Base-by-base conservation (phyloP, 2,329 filamentous ascomycete species). In the Thelonectria blattea region DNA sequence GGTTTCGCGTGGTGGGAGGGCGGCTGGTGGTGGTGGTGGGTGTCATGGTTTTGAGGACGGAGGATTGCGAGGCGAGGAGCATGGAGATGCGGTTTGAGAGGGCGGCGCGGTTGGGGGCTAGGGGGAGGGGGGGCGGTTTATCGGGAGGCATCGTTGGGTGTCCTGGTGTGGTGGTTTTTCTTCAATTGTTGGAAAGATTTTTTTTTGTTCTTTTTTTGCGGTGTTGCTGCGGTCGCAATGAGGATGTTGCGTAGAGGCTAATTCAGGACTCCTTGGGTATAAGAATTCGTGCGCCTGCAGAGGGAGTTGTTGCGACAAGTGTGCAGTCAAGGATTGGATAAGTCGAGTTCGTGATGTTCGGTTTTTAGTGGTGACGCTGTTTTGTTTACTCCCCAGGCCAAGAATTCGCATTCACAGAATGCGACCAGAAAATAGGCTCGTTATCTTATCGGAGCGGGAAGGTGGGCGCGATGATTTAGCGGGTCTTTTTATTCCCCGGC, bases 31-130 rank as follows among this genome's bases (percentile, higher is more conserved):
- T 10, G 5, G 27, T 30, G 51, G 64, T 64, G 50, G 72, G 68
- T 37, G 68, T 70, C 62, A 73, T 71, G 22, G 68, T 70, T 18
- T 71, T 66, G 18, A 78, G 71, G 56, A 79, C 67, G 27, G 71
- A 70, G 5, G 73, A 66, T 58, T 74, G 75, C 10, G 73, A 72
- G 53, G 78, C 66, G 41, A 77, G 64, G 65, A 75, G 71, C 53
- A 81, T 73, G 58, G 77, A 74, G 58, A 81, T 76, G 60, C 73
- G 73, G 74, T 82, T 82, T 61, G 76, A 71, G 50, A 79, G 66
- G 56, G 75, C 70, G 64, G 74, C 74, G 70, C 72, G 73, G 68
- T 79, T 71, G 56, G 75, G 65, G 22, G 76, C 76, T 49, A 75
- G 69, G 49, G 78, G 78, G 49, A 76, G 73, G 52, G 68, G 66